phyloP scores from a whole-genome alignment of 2,329 filamentous ascomycete species.

The Aspergillus transmontanensis region DNA sequence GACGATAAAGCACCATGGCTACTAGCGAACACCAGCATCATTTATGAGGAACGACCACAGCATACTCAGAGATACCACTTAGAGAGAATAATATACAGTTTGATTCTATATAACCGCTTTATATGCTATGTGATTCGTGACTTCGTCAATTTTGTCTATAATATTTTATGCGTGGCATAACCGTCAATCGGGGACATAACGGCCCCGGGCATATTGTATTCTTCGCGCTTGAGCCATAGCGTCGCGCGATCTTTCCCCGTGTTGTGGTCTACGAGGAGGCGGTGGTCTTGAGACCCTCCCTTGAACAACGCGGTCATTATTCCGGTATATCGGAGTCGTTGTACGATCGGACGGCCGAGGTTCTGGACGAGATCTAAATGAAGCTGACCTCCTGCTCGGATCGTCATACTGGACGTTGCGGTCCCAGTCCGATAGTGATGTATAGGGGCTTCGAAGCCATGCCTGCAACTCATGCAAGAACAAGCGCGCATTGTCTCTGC shows the following conservation, averaged over 20 bases:
- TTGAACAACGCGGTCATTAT: slow-evolving; percentile 18
- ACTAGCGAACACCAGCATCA: not conserved
- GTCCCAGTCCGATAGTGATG: slow-evolving; percentile 76
- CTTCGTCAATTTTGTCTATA: not conserved
- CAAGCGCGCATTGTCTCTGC: slow-evolving; percentile 69
- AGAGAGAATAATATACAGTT: slow-evolving; percentile 8
- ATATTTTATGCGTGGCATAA: not conserved
- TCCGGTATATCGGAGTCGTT: slow-evolving; percentile 26
- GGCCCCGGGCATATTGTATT: slow-evolving; percentile 32
- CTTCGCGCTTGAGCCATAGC: slow-evolving; percentile 24
- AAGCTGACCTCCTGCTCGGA: not conserved
- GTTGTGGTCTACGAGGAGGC: slow-evolving; percentile 14
- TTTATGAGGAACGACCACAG: slow-evolving; percentile 22
- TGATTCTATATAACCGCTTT: slow-evolving; percentile 13
- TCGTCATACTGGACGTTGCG: slow-evolving; percentile 70
- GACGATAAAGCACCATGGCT: slow-evolving; percentile 22
- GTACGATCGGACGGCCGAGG: slow-evolving; percentile 19
- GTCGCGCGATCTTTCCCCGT: slow-evolving; percentile 18
- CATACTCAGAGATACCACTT: slow-evolving; percentile 24
- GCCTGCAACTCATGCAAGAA: slow-evolving; percentile 83
- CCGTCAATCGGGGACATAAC: slow-evolving; percentile 37
- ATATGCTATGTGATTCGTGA: slow-evolving; percentile 7
- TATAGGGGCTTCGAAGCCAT: slow-evolving; percentile 81
- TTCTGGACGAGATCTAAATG: slow-evolving; percentile 3
- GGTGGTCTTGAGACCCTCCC: slow-evolving; percentile 31